Conservation (phyloP, 2,329 filamentous ascomycete genomes). For the Didymella lethalis region DNA sequence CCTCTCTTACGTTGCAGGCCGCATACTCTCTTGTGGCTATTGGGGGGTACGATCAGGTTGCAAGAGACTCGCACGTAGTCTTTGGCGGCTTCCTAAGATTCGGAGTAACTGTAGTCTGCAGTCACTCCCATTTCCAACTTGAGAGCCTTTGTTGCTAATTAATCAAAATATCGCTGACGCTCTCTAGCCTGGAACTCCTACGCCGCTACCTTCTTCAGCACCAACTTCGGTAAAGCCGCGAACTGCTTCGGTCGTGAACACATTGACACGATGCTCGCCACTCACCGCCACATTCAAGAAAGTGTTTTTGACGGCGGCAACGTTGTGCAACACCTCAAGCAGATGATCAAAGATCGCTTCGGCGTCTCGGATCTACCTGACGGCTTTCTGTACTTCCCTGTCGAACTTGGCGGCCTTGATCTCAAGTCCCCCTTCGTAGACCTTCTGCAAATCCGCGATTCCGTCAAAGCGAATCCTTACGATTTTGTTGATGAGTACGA, state of each 20-base stretch:
- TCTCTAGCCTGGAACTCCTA: conserved; percentile 60
- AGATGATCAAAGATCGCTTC: conserved; percentile 62
- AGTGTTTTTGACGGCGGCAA: conserved; percentile 54
- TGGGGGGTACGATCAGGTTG: background rate
- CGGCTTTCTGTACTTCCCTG: conserved; percentile 62
- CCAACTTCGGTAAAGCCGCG: conserved; percentile 62
- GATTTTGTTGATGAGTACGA: conserved; percentile 54
- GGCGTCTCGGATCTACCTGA: conserved; percentile 57
- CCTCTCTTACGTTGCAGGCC: background rate
- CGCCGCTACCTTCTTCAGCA: conserved; percentile 60
- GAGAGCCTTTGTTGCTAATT: too few relatives aligned
- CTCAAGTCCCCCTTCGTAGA: conserved; percentile 60
- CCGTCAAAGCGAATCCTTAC: conserved; percentile 47
- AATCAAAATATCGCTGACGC: conserved; percentile 1
- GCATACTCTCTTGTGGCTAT: background rate
- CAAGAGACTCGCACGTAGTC: background rate
- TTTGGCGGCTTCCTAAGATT: background rate
- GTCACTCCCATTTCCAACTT: background rate
- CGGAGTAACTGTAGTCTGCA: background rate
- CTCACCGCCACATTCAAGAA: conserved; percentile 60
- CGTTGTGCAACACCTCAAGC: conserved; percentile 52
- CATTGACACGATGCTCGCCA: conserved; percentile 61
- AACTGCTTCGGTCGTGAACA: conserved; percentile 63
- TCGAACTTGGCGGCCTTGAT: conserved; percentile 60
- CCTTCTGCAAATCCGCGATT: conserved; percentile 55